Evolutionary conservation across 129 eudicot genomes (phyloP).

Genomic region (Artemisia tridentata): DNA sequence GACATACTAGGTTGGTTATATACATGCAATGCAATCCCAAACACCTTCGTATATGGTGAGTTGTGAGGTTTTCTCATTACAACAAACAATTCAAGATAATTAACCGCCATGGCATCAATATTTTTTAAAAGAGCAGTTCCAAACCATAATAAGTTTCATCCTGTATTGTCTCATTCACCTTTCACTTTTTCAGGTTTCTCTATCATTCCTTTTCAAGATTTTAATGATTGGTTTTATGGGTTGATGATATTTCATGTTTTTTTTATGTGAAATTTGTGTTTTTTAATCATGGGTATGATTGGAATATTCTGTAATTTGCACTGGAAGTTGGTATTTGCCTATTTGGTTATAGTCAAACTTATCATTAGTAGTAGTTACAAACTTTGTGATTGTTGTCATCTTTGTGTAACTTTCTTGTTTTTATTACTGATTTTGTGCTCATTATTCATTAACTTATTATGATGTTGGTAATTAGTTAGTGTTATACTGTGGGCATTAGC

Average conservation of each 20-base stretch:
- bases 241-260: background rate
- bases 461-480: too few species aligned
- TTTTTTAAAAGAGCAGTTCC: slow-evolving; percentile 29
- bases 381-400: too few species aligned
- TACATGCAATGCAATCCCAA: too few species aligned
- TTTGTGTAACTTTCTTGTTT: too few species aligned
- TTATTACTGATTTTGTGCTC: too few species aligned
- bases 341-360: slow-evolving; percentile 16
- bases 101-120: slow-evolving; percentile 44
- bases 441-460: too few species aligned
- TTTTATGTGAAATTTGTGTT: slow-evolving; percentile 10
- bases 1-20: too few species aligned
- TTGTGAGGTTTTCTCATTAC: too few species aligned
- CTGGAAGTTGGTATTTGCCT: background rate
- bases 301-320: background rate
- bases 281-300: slow-evolving; percentile 9
- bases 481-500: too few species aligned
- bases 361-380: background rate
- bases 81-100: too few species aligned
- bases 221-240: background rate
- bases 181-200: slow-evolving; percentile 51
- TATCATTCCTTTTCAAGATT: slow-evolving; percentile 4
- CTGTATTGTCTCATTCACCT: slow-evolving; percentile 12
- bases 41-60: too few species aligned
- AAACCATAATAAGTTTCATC: slow-evolving; percentile 17